Percentiles rank a stretch among this genome's conserved stretches.
These are phyloP conservation scores for Leptographium radiaticola DNA, from an alignment of 2,329 filamentous ascomycete species.

Conservation along the genomic window DNA sequence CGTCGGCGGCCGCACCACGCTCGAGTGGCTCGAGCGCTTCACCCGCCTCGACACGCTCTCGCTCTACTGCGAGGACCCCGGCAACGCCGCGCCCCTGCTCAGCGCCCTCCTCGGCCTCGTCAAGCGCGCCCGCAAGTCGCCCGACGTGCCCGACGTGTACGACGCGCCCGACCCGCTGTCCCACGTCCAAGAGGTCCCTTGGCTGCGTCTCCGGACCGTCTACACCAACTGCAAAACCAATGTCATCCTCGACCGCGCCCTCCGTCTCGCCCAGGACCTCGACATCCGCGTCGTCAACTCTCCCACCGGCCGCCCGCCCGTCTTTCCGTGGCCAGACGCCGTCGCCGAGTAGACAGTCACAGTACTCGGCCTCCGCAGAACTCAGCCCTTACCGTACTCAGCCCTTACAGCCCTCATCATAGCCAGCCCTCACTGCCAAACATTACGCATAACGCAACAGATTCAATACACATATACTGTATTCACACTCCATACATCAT, in stretches of 20 bases:
- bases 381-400: too few relatives aligned
- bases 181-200: not conserved
- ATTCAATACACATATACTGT: too few relatives aligned
- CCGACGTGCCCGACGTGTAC: not conserved
- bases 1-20: conserved; percentile 1
- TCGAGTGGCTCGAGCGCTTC: conserved; percentile 10
- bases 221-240: not conserved
- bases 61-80: not conserved
- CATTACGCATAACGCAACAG: too few relatives aligned
- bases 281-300: not conserved
- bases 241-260: not conserved
- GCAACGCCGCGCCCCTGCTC: not conserved
- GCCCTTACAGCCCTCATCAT: too few relatives aligned
- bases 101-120: not conserved
- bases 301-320: too few relatives aligned
- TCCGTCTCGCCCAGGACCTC: not conserved
- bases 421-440: too few relatives aligned
- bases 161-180: not conserved
- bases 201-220: not conserved
- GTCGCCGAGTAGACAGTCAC: too few relatives aligned
- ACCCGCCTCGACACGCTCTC: conserved; percentile 2
- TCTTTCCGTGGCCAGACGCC: too few relatives aligned
- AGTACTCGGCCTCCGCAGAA: too few relatives aligned
- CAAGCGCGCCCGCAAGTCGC: not conserved
- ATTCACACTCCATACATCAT: too few relatives aligned